A percentile compares a stretch with the other conserved stretches of the same genome.
These are phyloP conservation scores for Epichloe scottii DNA, from an alignment of 2,329 filamentous ascomycete genomes.

Conservation along the genomic window DNA sequence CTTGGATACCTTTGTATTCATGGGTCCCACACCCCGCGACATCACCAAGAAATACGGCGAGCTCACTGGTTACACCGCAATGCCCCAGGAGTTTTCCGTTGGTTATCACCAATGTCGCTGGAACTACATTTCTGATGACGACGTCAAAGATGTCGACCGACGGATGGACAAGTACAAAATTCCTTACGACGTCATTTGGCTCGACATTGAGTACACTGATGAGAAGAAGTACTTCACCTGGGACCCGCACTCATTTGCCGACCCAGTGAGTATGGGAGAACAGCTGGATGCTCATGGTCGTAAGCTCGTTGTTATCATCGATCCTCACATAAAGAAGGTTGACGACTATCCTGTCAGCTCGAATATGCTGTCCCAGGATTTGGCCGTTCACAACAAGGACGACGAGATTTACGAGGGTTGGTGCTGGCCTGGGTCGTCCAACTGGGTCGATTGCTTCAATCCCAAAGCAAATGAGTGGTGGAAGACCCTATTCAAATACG, in stretches of 20 bases:
- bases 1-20: constrained; percentile 86
- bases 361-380: constrained; percentile 69
- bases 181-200: constrained; percentile 97
- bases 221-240: constrained; percentile 98
- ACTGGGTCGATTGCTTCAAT: constrained; percentile 96
- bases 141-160: constrained; percentile 90
- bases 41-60: constrained; percentile 74
- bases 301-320: constrained; percentile 88
- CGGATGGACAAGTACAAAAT: constrained; percentile 95
- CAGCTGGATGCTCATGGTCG: constrained; percentile 75
- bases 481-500: constrained; percentile 76
- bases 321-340: constrained; percentile 94
- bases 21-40: constrained; percentile 76
- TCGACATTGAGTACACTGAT: constrained; percentile 95
- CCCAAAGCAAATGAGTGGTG: constrained; percentile 88
- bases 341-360: constrained; percentile 65
- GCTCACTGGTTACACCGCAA: constrained; percentile 79
- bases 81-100: constrained; percentile 86
- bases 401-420: constrained; percentile 83
- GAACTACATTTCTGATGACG: constrained; percentile 97
- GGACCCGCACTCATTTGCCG: constrained; percentile 77
- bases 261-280: constrained; percentile 78
- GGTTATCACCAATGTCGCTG: constrained; percentile 96
- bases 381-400: constrained; percentile 85
- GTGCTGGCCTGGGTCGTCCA: constrained; percentile 96